Conservation (phyloP, 2,329 filamentous ascomycete genomes). For the Phoma sp. region DNA sequence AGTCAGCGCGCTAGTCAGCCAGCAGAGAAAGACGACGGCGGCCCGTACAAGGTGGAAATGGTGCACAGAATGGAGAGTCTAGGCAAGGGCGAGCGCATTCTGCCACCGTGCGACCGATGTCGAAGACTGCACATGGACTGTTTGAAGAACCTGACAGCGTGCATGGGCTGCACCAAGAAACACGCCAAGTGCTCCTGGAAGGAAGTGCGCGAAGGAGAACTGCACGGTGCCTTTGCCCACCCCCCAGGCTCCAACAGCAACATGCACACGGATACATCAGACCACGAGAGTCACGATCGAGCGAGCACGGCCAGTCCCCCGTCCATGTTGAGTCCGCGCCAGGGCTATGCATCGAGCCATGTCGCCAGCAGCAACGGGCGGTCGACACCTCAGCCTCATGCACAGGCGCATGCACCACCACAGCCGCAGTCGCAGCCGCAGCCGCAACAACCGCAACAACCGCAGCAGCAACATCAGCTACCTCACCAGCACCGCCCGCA, state of each 20-base stretch:
- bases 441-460: conserved; percentile 1
- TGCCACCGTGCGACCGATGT: conserved; percentile 86
- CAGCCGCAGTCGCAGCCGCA: conserved; percentile 7
- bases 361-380: conserved; percentile 24
- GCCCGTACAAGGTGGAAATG: conserved; percentile 69
- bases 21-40: conserved; percentile 62
- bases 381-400: conserved; percentile 28
- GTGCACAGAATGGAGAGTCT: conserved; percentile 77
- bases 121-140: conserved; percentile 80
- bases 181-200: conserved; percentile 90
- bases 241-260: conserved; percentile 31
- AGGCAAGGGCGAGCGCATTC: conserved; percentile 73
- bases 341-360: conserved; percentile 30
- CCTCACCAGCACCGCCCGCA: conserved; percentile 8
- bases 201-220: conserved; percentile 76
- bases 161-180: conserved; percentile 86
- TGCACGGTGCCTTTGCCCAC: conserved; percentile 44
- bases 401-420: background rate
- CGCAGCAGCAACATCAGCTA: conserved; percentile 3
- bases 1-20: conserved; percentile 46
- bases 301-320: conserved; percentile 40
- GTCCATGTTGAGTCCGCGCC: conserved; percentile 33
- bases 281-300: conserved; percentile 35
- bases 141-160: conserved; percentile 84
- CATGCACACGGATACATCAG: conserved; percentile 43